These are phyloP conservation scores for Aspergillus haitiensis DNA, from an alignment of 495 filamentous ascomycete genomes.

Conservation along the genomic window DNA sequence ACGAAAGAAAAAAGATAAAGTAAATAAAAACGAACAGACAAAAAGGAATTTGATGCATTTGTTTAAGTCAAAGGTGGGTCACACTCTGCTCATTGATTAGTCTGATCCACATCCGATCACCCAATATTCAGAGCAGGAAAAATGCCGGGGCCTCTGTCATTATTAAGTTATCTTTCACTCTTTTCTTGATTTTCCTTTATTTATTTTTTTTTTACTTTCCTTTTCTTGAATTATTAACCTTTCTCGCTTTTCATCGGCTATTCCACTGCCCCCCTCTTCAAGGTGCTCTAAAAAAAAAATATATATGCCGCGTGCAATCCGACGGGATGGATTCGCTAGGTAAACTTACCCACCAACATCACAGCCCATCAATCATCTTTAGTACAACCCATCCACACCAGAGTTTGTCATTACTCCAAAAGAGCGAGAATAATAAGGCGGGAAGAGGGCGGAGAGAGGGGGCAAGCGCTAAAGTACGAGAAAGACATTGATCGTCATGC, in stretches of 20 bases:
- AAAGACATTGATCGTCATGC: neutral
- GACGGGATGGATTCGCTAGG: neutral
- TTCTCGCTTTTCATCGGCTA: conserved; percentile 4
- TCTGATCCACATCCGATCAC: too few relatives aligned
- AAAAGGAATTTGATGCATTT: too few relatives aligned
- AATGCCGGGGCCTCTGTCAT: neutral
- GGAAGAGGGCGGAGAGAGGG: too few relatives aligned
- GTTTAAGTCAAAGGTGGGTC: too few relatives aligned
- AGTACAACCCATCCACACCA: neutral
- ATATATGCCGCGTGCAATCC: conserved; percentile 3
- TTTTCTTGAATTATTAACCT: neutral
- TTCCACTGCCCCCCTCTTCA: neutral
- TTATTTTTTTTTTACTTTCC: neutral
- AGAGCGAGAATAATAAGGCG: neutral
- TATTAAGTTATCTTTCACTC: neutral
- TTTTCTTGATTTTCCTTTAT: neutral
- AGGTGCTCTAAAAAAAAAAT: too few relatives aligned
- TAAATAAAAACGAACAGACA: too few relatives aligned
- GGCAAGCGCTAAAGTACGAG: neutral
- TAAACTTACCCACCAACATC: neutral
- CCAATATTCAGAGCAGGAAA: too few relatives aligned
- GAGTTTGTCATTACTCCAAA: conserved; percentile 10
- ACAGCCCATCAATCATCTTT: neutral
- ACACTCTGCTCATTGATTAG: too few relatives aligned
- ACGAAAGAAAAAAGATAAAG: too few relatives aligned